phyloP scores from a whole-genome alignment of 2,329 filamentous ascomycete species.

The Alternaria novae-zelandiae region DNA sequence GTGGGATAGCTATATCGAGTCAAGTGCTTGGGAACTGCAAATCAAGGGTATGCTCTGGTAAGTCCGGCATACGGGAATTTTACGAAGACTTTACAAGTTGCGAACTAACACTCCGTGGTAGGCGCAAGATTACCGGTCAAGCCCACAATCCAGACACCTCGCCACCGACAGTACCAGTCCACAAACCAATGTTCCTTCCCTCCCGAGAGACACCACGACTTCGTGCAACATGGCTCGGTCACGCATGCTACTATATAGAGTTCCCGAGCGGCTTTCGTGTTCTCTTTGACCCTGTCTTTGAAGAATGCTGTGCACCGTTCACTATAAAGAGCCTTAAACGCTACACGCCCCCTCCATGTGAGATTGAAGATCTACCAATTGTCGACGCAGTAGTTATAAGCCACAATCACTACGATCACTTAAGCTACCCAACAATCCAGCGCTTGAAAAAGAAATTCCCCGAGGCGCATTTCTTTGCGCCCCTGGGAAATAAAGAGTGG shows the following conservation, averaged over 20 bases:
- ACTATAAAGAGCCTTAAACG: conserved; percentile 74
- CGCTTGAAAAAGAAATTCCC: conserved; percentile 75
- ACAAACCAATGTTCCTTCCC: conserved; percentile 70
- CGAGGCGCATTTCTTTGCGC: conserved; percentile 85
- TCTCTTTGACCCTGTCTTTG: conserved; percentile 93
- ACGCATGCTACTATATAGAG: conserved; percentile 92
- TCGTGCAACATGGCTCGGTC: conserved; percentile 91
- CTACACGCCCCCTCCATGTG: conserved; percentile 78
- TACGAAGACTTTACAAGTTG: neutral
- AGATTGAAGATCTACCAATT: conserved; percentile 76
- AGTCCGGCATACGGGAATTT: conserved; percentile 5
- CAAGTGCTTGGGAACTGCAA: conserved; percentile 42
- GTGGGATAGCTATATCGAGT: conserved; percentile 60
- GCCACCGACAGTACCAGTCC: conserved; percentile 70
- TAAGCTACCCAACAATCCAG: conserved; percentile 77
- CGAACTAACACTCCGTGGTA: conserved; percentile 16
- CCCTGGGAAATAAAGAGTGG: conserved; percentile 82
- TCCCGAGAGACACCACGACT: conserved; percentile 66
- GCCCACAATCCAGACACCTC: conserved; percentile 66
- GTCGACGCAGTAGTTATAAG: conserved; percentile 80
- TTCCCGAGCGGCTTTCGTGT: conserved; percentile 86
- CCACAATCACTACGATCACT: conserved; percentile 92
- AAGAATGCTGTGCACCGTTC: conserved; percentile 82
- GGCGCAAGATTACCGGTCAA: conserved; percentile 58
- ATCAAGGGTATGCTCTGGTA: conserved; percentile 48